A percentile compares a stretch with the other conserved stretches of the same genome.
phyloP scores from a whole-genome alignment of 1,284 basidiomycete species.

The Ustilago xerochloae region DNA sequence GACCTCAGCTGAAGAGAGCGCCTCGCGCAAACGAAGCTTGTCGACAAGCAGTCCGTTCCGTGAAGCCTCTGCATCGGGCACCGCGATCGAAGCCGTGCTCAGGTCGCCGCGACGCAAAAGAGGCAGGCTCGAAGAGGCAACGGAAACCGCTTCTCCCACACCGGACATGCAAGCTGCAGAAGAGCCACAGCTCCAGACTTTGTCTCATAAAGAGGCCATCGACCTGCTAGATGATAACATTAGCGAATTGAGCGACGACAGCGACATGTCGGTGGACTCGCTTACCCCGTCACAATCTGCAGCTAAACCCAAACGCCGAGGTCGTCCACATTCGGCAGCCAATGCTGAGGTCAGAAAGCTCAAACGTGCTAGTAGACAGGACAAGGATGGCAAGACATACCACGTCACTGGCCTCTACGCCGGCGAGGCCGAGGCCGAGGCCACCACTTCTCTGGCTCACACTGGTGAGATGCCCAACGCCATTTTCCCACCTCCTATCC shows the following conservation, averaged over 20 bases:
- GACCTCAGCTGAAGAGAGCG: background rate
- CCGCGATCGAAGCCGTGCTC: background rate
- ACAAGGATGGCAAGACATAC: conserved; percentile 38
- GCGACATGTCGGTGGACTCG: conserved; percentile 20
- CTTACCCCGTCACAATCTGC: conserved; percentile 14
- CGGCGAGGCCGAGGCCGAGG: conserved; percentile 37
- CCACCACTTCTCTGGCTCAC: conserved; percentile 16
- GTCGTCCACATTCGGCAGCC: conserved; percentile 7
- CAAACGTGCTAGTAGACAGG: conserved; percentile 26
- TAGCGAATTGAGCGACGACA: conserved; percentile 36
- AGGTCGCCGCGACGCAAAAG: conserved; percentile 19
- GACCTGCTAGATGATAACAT: conserved; percentile 31
- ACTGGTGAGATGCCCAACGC: conserved; percentile 5
- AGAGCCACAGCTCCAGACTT: background rate
- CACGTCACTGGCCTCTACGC: conserved; percentile 39
- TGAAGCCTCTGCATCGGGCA: background rate
- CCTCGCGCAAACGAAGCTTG: conserved; percentile 21
- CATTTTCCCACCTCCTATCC: conserved; percentile 36
- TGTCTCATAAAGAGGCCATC: conserved; percentile 5
- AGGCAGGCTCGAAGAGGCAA: conserved; percentile 10
- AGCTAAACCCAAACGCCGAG: conserved; percentile 3
- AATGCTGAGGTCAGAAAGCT: conserved; percentile 16
- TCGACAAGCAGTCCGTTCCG: background rate
- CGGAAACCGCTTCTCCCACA: background rate
- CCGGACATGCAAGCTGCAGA: background rate